A percentile compares a stretch with the other conserved stretches of the same genome.
phyloP scores from a whole-genome alignment of 2,329 filamentous ascomycete genomes.

The Cercospora janseana region DNA sequence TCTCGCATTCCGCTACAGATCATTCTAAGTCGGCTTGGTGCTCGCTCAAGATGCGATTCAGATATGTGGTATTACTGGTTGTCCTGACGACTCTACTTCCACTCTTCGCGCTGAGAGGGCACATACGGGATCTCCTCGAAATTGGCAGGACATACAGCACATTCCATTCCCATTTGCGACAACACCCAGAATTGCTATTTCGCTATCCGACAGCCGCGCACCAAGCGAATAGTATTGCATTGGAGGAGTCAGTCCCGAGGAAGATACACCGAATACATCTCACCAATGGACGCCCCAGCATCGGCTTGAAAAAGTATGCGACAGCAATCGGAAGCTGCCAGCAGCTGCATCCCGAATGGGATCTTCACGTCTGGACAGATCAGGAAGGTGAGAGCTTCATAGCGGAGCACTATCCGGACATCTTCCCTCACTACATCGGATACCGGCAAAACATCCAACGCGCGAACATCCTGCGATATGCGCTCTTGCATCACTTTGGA shows the following conservation, averaged over 20 bases:
- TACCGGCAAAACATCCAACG: constrained; percentile 34
- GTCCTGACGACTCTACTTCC: constrained; percentile 4
- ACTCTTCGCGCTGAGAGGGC: constrained; percentile 18
- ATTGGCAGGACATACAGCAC: constrained; percentile 28
- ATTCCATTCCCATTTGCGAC: constrained; percentile 22
- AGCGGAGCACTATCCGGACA: constrained; percentile 27
- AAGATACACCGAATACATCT: constrained; percentile 34
- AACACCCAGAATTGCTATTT: constrained; percentile 25
- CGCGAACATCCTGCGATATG: constrained; percentile 34
- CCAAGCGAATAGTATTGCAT: constrained; percentile 3
- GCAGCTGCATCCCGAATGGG: constrained; percentile 28
- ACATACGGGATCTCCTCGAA: constrained; percentile 28
- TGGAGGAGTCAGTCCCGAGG: constrained; percentile 21
- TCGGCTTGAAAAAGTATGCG: constrained; percentile 24
- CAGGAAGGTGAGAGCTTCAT: constrained; percentile 27
- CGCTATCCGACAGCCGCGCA: constrained; percentile 20
- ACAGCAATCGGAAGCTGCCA: constrained; percentile 28
- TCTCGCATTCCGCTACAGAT: too few species aligned
- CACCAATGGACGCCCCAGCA: constrained; percentile 22
- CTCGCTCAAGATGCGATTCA: constrained; percentile 20
- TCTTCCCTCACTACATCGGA: constrained; percentile 27
- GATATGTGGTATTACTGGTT: constrained; percentile 11
- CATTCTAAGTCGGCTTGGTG: too few species aligned
- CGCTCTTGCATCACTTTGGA: constrained; percentile 31
- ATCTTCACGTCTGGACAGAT: constrained; percentile 31